Percentiles rank a stretch among this genome's conserved stretches.
Conservation (phyloP, 495 filamentous ascomycete species). For the Evernia prunastri region DNA sequence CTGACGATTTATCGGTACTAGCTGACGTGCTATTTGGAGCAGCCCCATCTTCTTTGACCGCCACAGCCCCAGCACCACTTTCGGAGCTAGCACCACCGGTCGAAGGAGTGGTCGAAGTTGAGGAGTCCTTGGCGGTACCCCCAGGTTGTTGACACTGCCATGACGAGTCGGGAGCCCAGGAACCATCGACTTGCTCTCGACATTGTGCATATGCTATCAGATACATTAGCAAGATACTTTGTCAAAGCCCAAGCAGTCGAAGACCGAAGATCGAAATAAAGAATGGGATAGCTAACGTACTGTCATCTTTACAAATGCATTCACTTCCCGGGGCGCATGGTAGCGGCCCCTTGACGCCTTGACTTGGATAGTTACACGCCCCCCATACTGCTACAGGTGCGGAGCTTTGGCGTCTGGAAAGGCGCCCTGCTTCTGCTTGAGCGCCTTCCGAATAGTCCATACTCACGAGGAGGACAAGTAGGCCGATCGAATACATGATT, state of each 20-base stretch:
- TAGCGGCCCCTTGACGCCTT: constrained; percentile 17
- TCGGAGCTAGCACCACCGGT: background rate
- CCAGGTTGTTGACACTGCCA: constrained; percentile 16
- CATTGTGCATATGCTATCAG: constrained; percentile 13
- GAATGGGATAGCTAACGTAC: no score
- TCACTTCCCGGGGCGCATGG: constrained; percentile 9
- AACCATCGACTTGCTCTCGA: background rate
- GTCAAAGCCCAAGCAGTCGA: no score
- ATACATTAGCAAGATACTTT: background rate
- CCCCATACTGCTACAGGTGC: constrained; percentile 10
- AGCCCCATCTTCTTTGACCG: background rate
- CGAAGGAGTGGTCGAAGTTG: background rate
- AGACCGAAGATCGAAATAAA: no score
- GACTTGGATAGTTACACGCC: constrained; percentile 14
- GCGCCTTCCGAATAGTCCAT: background rate
- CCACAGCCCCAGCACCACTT: background rate
- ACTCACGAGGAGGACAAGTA: constrained; percentile 1
- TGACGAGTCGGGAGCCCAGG: constrained; percentile 12
- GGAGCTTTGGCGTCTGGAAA: constrained; percentile 1
- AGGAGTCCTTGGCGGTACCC: background rate
- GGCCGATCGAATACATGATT: background rate
- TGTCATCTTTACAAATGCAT: constrained; percentile 18
- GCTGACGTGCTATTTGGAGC: background rate
- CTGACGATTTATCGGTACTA: background rate
- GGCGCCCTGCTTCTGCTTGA: background rate